Base-by-base conservation (phyloP, 2,329 filamentous ascomycete genomes). In the Coniosporium tulheliwenetii region DNA sequence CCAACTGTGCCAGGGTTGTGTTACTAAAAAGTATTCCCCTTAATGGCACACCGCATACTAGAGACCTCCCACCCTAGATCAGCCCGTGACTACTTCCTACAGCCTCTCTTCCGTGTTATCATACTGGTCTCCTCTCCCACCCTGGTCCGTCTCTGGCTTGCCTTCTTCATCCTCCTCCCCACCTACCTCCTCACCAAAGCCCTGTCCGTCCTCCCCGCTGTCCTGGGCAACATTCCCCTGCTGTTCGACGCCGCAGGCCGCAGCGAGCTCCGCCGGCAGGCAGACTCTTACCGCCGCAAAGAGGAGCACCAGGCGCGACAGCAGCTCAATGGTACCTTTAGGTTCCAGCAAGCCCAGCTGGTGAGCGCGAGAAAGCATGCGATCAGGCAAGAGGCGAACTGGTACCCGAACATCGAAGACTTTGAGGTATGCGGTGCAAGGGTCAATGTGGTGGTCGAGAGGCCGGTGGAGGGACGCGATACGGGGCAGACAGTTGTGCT, bases 401-500 rank as follows among this genome's bases (percentile, higher is more conserved):
- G 36, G 36, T 37, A 12, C 12, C 36, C 36, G n/a, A 12, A 13
- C 19, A 29, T 37, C 16, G 36, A 37, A 12, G 36, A 37, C 19
- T 15, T 37, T 12, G 36, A 37, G 13, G 36, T 37, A n/a, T 37
- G 36, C 19, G 36, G 36, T 7, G 36, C 36, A 13, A n/a, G 19
- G 36, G 36, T 37, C 5, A 29, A 29, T 15, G 36, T 37, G 14
- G 19, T 29, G 19, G 12, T 14, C 19, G 36, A 37, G 19, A 37
- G 5, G 8, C 36, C 36, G 7, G n/a, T 14, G 13, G 12, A n/a
- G 32, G 32, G 14, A n/a, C 14, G 8, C 3, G 32, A 35, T n/a
- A 35, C 32, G 14, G 30, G 39, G 10, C n/a, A 41, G 7, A 38
- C 36, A 5, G 37, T 48, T 30, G 19, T 48, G 8, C 40, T 48